Evolutionary conservation across 1,139 yeast genomes (phyloP), one percentile per base, ranked within the genome.

Genomic region (Trichomonascaceae sp.): DNA sequence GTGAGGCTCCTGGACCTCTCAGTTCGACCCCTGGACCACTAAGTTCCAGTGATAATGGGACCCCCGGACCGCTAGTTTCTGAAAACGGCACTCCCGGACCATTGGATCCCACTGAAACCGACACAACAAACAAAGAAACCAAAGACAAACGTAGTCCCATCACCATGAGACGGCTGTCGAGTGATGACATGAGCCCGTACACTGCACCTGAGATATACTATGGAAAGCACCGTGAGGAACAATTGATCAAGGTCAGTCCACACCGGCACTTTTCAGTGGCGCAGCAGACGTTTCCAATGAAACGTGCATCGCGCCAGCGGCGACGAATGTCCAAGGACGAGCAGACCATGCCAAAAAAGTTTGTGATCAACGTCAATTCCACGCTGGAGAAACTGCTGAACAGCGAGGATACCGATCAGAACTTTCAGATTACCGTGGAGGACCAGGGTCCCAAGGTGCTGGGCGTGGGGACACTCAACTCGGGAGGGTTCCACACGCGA

Each of bases 401-500:
- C 22, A 74, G 69, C 42, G 96, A 87, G 54, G 97, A 87, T 52
- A 85, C 96, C 3, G 94, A 85, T 54, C 67, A 67, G 37, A 79
- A 87, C 55, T 75, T 61, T 54, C 96, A 87, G 56, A 87, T 87
- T 48, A 85, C 96, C 11, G 78, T 85, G 35, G 96, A 85, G 50
- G 96, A 85, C 54, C 69, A 74, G 3, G 96, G 96, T 0, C 95
- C 96, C n/a, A 85, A 85, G 51, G 92, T 80, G 13, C 62, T 84
- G 42, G 68, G 74, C 43, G 64, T 85, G 28, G 94, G 94, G 4
- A 82, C 95, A 0, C 82, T 76, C 31, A 80, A 80, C 52, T 81
- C 94, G 2, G 72, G 76, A 45, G 95, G 96, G 1, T 80, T 60
- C 56, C 74, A 72, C 30, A 76, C 74, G 46, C 67, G 71, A 30